These are phyloP conservation scores for Fusarium sp. DNA, from an alignment of 2,329 filamentous ascomycete species.

Conservation along the genomic window DNA sequence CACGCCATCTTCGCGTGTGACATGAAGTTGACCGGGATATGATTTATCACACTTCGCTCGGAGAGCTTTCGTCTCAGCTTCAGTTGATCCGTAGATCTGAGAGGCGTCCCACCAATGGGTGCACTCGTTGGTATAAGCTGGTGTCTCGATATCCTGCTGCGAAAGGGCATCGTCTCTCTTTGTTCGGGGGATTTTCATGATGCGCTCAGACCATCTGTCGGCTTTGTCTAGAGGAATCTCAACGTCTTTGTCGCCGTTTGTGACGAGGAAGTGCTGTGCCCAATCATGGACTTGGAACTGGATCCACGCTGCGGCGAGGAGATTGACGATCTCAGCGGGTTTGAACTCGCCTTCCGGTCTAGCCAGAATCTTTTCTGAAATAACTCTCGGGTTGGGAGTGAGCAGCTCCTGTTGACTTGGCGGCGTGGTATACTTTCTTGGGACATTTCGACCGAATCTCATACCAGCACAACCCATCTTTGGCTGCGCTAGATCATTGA, in stretches of 20 bases:
- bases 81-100: constrained; percentile 26
- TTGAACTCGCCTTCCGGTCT: constrained; percentile 24
- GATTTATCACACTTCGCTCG: neutral
- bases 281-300: constrained; percentile 29
- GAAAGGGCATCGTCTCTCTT: neutral
- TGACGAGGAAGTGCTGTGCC: constrained; percentile 6
- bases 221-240: neutral
- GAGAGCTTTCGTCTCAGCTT: neutral
- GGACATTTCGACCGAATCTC: constrained; percentile 29
- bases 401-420: constrained; percentile 8
- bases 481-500: constrained; percentile 13
- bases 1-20: neutral
- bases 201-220: constrained; percentile 6
- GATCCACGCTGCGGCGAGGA: constrained; percentile 28
- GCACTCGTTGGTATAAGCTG: constrained; percentile 22
- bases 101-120: constrained; percentile 28
- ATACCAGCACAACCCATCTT: constrained; percentile 23
- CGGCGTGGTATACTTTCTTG: neutral
- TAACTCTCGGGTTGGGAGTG: neutral
- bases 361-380: constrained; percentile 18
- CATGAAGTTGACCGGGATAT: constrained; percentile 1
- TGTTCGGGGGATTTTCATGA: constrained; percentile 12
- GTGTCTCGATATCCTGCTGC: neutral
- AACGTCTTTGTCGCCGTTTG: neutral
- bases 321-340: constrained; percentile 20